These are phyloP conservation scores for Primulina huaijiensis DNA, from an alignment of 257 asterid genomes.

Conservation along the genomic window DNA sequence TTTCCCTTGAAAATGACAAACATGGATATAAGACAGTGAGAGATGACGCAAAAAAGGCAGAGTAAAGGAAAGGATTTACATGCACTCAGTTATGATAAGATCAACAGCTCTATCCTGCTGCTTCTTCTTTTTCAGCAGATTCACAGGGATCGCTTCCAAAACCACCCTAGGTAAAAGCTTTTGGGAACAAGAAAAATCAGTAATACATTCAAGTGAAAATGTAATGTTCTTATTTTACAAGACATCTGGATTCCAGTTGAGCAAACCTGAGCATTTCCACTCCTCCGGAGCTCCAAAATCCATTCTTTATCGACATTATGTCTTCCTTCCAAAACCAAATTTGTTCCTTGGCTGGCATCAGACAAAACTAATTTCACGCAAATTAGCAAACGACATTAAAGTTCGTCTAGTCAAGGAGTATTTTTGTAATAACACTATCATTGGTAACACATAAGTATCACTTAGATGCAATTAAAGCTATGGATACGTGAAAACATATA, in stretches of 20 bases:
- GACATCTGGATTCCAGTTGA: constrained; percentile 1
- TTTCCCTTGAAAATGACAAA: constrained; percentile 51
- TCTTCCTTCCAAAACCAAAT: constrained; percentile 79
- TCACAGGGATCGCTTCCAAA: constrained; percentile 74
- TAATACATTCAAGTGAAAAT: constrained; percentile 7
- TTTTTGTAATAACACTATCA: neutral
- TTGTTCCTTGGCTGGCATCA: constrained; percentile 65
- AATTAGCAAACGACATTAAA: constrained; percentile 15
- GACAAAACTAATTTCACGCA: constrained; percentile 21
- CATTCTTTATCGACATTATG: constrained; percentile 87
- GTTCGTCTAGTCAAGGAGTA: neutral
- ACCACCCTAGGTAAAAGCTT: constrained; percentile 88
- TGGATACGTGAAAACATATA: neutral
- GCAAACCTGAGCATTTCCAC: constrained; percentile 62
- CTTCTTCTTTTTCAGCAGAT: constrained; percentile 69
- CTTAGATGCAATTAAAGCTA: constrained; percentile 4
- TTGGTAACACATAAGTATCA: constrained; percentile 2
- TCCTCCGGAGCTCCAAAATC: constrained; percentile 64
- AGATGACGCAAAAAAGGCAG: constrained; percentile 9
- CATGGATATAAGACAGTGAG: constrained; percentile 23
- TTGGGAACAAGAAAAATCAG: constrained; percentile 19
- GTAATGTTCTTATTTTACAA: neutral
- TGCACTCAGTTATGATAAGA: constrained; percentile 77
- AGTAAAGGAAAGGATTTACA: constrained; percentile 41
- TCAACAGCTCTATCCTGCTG: constrained; percentile 56